Evolutionary conservation across 2,329 filamentous ascomycete species (phyloP).

Genomic region (Hymenotorrendiella dingleyae): DNA sequence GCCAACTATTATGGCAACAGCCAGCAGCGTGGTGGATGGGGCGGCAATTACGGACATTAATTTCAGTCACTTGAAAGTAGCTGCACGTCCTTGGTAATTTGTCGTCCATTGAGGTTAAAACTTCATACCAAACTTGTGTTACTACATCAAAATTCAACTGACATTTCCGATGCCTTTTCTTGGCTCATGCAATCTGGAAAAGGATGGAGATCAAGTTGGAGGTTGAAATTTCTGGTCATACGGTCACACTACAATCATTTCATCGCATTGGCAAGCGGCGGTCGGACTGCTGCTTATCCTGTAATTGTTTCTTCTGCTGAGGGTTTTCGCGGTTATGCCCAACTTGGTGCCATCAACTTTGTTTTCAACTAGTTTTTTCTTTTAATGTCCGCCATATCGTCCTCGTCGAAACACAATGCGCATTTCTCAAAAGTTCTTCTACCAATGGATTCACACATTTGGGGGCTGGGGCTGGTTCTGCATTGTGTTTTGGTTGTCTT

Average conservation of each 20-base stretch:
- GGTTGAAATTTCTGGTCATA: neutral
- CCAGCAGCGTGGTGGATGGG: constrained; percentile 42
- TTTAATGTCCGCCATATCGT: constrained; percentile 1
- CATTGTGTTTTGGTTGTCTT: neutral
- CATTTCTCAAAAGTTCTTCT: constrained; percentile 1
- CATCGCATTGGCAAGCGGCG: constrained; percentile 1
- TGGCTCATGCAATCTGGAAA: constrained; percentile 2
- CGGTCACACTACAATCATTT: constrained; percentile 1
- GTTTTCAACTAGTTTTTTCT: constrained; percentile 12
- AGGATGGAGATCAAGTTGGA: neutral
- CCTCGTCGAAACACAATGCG: neutral
- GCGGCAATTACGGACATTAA: constrained; percentile 39
- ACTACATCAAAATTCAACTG: constrained; percentile 22
- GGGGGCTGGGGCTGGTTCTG: neutral
- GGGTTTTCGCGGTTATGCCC: neutral
- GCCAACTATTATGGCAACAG: constrained; percentile 35
- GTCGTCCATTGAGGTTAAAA: constrained; percentile 16
- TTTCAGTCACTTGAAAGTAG: constrained; percentile 18
- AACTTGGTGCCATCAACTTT: neutral
- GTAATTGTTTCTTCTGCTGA: constrained; percentile 3
- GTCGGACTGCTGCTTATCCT: neutral
- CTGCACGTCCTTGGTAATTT: constrained; percentile 25
- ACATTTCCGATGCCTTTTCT: constrained; percentile 9
- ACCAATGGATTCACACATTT: constrained; percentile 1
- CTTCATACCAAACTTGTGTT: constrained; percentile 29